Evolutionary conservation across 495 filamentous ascomycete species (phyloP), one percentile per base, ranked within the genome.

Genomic region (Xanthoparmelia taractica): DNA sequence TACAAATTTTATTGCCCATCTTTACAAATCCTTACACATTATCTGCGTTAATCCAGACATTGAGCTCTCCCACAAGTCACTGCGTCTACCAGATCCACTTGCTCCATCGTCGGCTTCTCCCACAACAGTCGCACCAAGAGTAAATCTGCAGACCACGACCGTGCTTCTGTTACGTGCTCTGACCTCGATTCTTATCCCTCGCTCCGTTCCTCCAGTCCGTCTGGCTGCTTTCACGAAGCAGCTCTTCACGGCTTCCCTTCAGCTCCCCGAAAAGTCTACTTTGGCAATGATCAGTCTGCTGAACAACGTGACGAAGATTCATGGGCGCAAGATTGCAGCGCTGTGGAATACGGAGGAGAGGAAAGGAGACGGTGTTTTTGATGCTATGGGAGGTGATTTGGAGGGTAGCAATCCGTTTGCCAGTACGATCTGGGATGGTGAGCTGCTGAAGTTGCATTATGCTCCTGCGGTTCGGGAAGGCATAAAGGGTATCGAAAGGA

Each of bases 211-310:
- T 1, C 91, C 92, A 0, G 72, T 88, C 12, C 84, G 92, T n/a
- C 78, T 97, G 31, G 93, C 88, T 40, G 87, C 90, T 17, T 97
- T 97, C 77, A 82, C 85, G n/a, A 97, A 98, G 76, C 90, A 95
- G 66, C 83, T 97, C 8, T 82, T 93, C 77, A 87, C 88, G 0
- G 76, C 82, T 15, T 84, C 91, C 0, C 79, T 98, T 34, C 94
- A 97, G 63, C 72, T 93, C 33, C 94, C 94, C 0, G 92, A 96
- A 75, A 96, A 94, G 70, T 92, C 89, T 2, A 80, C 84, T 54
- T 75, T 89, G 63, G 94, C 93, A 4, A 80, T 89, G 34, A 74
- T 96, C 1, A 85, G 84, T 0, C 75, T 97, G 8, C 72, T 97
- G 56, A 80, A 78, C 20, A 87, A 91, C 66, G 85, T 97, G 20